Evolutionary conservation across 2,329 filamentous ascomycete genomes (phyloP).

Genomic region (Pseudocercospora pini-densiflorae): DNA sequence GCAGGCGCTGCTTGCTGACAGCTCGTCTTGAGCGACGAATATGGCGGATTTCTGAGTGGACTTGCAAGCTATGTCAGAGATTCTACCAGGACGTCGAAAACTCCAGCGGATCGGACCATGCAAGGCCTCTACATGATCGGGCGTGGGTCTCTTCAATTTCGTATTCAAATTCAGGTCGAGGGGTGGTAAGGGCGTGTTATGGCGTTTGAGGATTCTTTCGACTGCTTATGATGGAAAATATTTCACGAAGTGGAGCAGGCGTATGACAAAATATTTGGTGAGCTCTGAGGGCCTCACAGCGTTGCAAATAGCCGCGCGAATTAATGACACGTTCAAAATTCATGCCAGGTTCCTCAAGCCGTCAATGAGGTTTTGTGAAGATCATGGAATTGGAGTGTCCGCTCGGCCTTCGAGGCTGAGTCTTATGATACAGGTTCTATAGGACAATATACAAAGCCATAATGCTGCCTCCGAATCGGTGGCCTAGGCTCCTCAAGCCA

Average conservation of each 20-base stretch:
- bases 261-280: not conserved
- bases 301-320: not conserved
- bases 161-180: not conserved
- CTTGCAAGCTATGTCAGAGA: not conserved
- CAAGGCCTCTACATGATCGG: not conserved
- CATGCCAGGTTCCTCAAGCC: too few relatives aligned
- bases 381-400: not conserved
- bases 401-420: not conserved
- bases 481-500: not conserved
- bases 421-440: not conserved
- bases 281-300: too few relatives aligned
- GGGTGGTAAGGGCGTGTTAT: not conserved
- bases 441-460: not conserved
- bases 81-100: not conserved
- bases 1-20: conserved; percentile 3
- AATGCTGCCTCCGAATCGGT: not conserved
- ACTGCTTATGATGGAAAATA: not conserved
- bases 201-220: not conserved
- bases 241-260: not conserved
- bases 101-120: not conserved
- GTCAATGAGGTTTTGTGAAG: not conserved
- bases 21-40: not conserved
- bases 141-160: not conserved
- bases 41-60: not conserved
- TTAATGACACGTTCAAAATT: not conserved